Evolutionary conservation across 192 early-diverging fungal genomes (phyloP).

Genomic region (Podila epicladia): DNA sequence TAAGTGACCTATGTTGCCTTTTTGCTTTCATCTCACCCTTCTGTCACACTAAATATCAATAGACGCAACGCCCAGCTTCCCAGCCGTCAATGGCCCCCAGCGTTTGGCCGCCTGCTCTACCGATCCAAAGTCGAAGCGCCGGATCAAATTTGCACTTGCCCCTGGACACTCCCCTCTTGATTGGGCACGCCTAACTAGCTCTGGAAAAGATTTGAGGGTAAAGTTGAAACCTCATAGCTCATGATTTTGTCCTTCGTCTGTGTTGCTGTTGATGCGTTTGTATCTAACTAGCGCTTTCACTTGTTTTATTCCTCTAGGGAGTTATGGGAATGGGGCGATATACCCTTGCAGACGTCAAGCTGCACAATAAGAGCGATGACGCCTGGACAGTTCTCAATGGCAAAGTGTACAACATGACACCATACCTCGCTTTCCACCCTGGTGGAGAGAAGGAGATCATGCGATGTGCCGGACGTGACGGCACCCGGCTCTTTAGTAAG

Average conservation of each 20-base stretch:
- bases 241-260: background rate
- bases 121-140: conserved; percentile 47
- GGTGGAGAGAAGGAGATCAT: conserved; percentile 83
- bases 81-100: conserved; percentile 48
- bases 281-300: background rate
- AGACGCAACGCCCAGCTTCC: conserved; percentile 41
- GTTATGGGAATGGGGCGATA: conserved; percentile 64
- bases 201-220: conserved; percentile 77
- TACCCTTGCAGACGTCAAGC: conserved; percentile 77
- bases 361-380: conserved; percentile 82
- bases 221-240: background rate
- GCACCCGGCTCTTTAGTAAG: conserved; percentile 87
- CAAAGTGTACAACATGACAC: conserved; percentile 93
- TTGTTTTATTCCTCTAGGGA: conserved; percentile 53
- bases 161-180: conserved; percentile 92
- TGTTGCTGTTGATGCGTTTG: background rate
- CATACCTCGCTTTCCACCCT: conserved; percentile 91
- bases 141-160: conserved; percentile 80
- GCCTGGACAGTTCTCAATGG: conserved; percentile 91
- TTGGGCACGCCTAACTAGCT: conserved; percentile 87
- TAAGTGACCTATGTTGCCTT: background rate
- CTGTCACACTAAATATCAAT: background rate
- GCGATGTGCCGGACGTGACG: conserved; percentile 92
- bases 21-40: background rate
- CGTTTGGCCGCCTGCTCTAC: conserved; percentile 46